Evolutionary conservation across 345 rosid species (phyloP), one percentile per base, ranked within the genome.

Genomic region (Durio zibethinus): DNA sequence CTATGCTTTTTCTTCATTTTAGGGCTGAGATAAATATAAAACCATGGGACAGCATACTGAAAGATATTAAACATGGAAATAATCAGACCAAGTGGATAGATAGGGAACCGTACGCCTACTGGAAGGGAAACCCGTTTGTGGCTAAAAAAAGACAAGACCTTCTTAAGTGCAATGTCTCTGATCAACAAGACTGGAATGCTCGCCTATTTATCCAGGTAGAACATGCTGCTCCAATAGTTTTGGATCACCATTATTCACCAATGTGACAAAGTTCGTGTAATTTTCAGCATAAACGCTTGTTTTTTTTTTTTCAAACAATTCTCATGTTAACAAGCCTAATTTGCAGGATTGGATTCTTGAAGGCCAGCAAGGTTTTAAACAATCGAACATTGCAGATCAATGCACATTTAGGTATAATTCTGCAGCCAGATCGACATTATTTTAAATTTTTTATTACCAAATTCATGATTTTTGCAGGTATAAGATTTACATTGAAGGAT

Each of bases 81-180:
- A 80, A 75, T 73, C 74, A 72, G 80, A 84, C 8, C 21, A 87
- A 74, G 35, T 94, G 97, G 97, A 69, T 76, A 59, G 88, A 92
- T 0, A 89, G 94, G 74, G 87, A 87, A 40, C 90, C 94, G 23
- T 86, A 90, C 56, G 98, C 98, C 2, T 92, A 89, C 67, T 94
- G 98, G 98, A 94, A 89, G 56, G 98, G 98, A 10, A 94, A 94
- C 70, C 96, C 96, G 50, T 76, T 78, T 48, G 94, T 91, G 10
- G 82, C 84, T 10, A 77, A 75, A 31, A 84, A 80, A 4, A 88
- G 98, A 73, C 74, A 47, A 63, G 90, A 94, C 73, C 93, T 92
- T 42, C 88, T 92, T 69, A 89, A 72, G 12, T 94, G 98, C 78
- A 87, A 92, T 52, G 64, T 87, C 79, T 86, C 96, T 1, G 77